Evolutionary conservation across 2,329 filamentous ascomycete genomes (phyloP), one percentile per base, ranked within the genome.

Genomic region (Botrytis squamosa): DNA sequence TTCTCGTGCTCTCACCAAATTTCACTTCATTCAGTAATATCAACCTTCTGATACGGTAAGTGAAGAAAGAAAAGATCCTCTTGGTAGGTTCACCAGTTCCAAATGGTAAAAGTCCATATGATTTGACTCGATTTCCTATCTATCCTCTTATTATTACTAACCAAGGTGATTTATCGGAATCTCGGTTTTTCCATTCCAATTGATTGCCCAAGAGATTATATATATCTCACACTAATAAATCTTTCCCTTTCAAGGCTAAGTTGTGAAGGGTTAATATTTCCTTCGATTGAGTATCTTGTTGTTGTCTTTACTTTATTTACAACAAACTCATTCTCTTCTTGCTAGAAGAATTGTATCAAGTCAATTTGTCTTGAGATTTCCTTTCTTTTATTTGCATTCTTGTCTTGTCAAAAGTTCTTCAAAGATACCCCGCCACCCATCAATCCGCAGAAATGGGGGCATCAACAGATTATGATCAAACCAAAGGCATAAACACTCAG

Each of bases 401-500:
- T 42, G 33, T 57, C 7, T 40, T 57, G 36, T 55, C 33, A 40
- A 40, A 40, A 46, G 33, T 71, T 52, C 59, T 57, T 22, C 18
- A 10, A 46, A 49, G 60, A 66, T 71, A 71, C 60, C 70, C 71
- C 71, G 52, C 55, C 40, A 59, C 42, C 42, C 33, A 29, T 68
- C 71, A 44, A 63, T 29, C 29, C 44, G 44, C 62, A 29, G 75
- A 72, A 38, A 79, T 80, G 78, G 77, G 77, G 22, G 78, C 77
- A 10, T 73, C 75, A 64, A 79, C 78, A 33, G 79, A 79, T 70
- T 68, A 65, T 40, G 69, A 75, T n/a, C 73, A 77, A 44, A 74
- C 73, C 64, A 76, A 71, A 64, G 74, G 73, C 38, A 75, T 75
- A 71, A 80, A 80, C 72, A 77, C 79, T 73, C 77, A 79, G 71